A percentile compares a stretch with the other conserved stretches of the same genome.
These are phyloP conservation scores for Hirsutella rhossiliensis DNA, from an alignment of 2,329 filamentous ascomycete genomes.

Conservation along the genomic window DNA sequence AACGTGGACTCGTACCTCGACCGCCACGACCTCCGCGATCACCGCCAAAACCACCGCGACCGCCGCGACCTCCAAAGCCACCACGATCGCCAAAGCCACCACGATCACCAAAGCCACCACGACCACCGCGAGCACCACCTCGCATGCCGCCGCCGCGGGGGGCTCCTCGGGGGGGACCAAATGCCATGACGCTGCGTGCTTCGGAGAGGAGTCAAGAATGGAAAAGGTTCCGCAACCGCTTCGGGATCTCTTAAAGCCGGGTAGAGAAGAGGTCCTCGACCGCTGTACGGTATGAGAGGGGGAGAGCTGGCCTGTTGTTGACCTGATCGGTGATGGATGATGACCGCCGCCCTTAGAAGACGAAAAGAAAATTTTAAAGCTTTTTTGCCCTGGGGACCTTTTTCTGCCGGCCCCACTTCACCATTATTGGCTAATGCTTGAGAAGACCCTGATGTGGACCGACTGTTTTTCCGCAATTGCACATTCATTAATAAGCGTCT, in stretches of 20 bases:
- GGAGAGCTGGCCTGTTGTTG: background rate
- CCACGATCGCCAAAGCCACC: conserved; percentile 3
- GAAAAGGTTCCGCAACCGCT: conserved; percentile 2
- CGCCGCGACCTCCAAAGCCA: conserved; percentile 14
- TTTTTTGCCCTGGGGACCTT: conserved; percentile 12
- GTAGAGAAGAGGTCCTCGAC: background rate
- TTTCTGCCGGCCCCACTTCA: conserved; percentile 6
- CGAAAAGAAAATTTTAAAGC: conserved; percentile 27
- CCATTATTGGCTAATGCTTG: conserved; percentile 3
- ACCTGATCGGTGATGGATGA: conserved; percentile 1
- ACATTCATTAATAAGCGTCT: background rate
- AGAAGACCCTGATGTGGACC: conserved; percentile 2
- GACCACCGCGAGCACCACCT: conserved; percentile 10
- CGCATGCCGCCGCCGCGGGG: conserved; percentile 5
- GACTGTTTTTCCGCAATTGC: conserved; percentile 6
- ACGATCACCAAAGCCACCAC: conserved; percentile 3
- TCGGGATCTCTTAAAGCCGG: background rate
- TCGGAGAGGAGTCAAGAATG: conserved; percentile 7
- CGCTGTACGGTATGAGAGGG: background rate
- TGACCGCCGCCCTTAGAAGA: conserved; percentile 4
- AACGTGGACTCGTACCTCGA: conserved; percentile 15
- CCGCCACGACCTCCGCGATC: conserved; percentile 27
- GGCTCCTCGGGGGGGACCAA: conserved; percentile 6
- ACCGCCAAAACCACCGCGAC: conserved; percentile 13
- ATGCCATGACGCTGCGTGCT: conserved; percentile 14